Evolutionary conservation across 2,329 filamentous ascomycete genomes (phyloP), one percentile per base, ranked within the genome.

Genomic region (Iodosphaeria phyllophila): DNA sequence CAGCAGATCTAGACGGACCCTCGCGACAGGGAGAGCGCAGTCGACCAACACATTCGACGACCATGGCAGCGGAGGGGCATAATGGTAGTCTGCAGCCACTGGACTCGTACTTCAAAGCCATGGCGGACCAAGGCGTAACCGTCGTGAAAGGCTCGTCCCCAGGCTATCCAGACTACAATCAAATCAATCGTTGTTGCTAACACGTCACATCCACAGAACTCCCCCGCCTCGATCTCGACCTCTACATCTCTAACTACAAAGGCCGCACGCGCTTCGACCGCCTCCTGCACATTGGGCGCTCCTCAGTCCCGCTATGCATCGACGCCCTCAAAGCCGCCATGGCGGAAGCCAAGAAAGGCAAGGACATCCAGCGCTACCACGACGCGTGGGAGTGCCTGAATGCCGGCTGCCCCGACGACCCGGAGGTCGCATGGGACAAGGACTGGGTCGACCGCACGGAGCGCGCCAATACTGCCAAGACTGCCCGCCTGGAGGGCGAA

Each of bases 201-300:
- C 13, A 13, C 23, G 9, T n/a, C 17, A 18, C 18, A 18, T 20
- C 20, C 30, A 10, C 26, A 86, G 79, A 82, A 23, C 51, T 66
- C 5, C 84, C 86, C 7, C 92, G 86, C 44, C 74, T 95, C 37
- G 89, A 95, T 40, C 64, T 98, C 20, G 82, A 93, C 32, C 68
- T 76, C 18, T 95, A 93, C 49, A 76, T 92, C 24, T 64, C 74
- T 35, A 92, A 93, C 44, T 98, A 95, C 50, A 63, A 59, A 44
- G 84, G 82, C 31, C 66, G 76, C 29, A 86, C 83, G 26, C 73
- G 75, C 35, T 75, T 77, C 47, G 71, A 84, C 26, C 76, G 89
- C 30, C 68, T 95, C 22, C 58, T 77, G 28, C 64, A 82, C 35
- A 89, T 98, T 42, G 86, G 82, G 40, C 67, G 62, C 23, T 73